Percentiles rank a stretch among this genome's conserved stretches.
These are phyloP conservation scores for Sphagnurus paluster DNA, from an alignment of 1,284 basidiomycete genomes.

Conservation along the genomic window DNA sequence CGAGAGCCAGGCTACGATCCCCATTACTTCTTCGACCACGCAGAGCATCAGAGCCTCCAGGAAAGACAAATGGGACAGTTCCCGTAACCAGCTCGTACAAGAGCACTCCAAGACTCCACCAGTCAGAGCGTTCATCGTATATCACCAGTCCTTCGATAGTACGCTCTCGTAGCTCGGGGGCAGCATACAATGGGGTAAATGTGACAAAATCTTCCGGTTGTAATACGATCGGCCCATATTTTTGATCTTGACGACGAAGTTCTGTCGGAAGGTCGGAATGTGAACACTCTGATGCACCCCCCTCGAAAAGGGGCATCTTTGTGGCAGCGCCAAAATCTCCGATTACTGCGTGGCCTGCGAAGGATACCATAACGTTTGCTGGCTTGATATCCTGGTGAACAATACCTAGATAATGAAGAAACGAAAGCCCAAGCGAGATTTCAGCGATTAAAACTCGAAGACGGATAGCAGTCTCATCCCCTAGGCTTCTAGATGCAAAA, in stretches of 20 bases:
- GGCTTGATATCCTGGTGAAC: slow-evolving; percentile 37
- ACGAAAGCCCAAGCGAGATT: slow-evolving; percentile 60
- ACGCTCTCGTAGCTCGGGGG: slow-evolving; percentile 55
- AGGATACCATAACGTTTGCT: slow-evolving; percentile 33
- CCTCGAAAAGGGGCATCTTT: slow-evolving; percentile 21
- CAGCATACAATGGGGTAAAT: slow-evolving; percentile 36
- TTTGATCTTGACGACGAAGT: too few relatives aligned
- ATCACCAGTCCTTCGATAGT: slow-evolving; percentile 26
- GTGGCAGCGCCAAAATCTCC: slow-evolving; percentile 59
- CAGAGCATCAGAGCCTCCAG: not conserved
- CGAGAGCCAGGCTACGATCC: slow-evolving; percentile 25
- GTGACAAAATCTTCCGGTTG: slow-evolving; percentile 25
- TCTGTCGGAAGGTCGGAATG: not conserved
- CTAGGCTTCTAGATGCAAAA: slow-evolving; percentile 32
- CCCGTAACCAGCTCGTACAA: slow-evolving; percentile 62
- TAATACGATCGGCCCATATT: slow-evolving; percentile 25
- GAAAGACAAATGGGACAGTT: slow-evolving; percentile 15
- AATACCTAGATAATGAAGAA: slow-evolving; percentile 58
- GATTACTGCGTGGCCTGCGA: slow-evolving; percentile 46
- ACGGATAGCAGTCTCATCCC: slow-evolving; percentile 39
- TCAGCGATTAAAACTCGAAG: slow-evolving; percentile 66
- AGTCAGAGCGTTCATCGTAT: slow-evolving; percentile 62
- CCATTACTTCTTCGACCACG: slow-evolving; percentile 21
- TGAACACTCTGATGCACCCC: not conserved
- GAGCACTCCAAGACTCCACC: slow-evolving; percentile 65